Conservation (phyloP, 805 yeast species). For the Yamadazyma ubonensis region DNA sequence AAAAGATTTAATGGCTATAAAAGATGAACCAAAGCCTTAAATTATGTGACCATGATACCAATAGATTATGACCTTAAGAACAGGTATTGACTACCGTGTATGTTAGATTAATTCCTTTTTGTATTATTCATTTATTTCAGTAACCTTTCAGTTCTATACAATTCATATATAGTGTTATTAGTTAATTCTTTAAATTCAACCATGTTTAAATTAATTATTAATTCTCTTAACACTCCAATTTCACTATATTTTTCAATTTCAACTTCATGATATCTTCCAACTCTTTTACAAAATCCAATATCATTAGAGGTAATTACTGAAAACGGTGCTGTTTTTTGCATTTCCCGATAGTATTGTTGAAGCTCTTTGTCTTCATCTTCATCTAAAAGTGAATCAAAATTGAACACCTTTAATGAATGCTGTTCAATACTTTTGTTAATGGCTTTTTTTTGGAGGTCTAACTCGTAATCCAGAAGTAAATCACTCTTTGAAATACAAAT, state of each 20-base stretch:
- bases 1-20: background rate
- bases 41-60: constrained; percentile 1
- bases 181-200: constrained; percentile 16
- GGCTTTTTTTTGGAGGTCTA: constrained; percentile 9
- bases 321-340: constrained; percentile 11
- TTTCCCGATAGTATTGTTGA: constrained; percentile 1
- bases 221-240: constrained; percentile 8
- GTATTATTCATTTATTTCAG: constrained; percentile 8
- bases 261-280: background rate
- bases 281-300: background rate
- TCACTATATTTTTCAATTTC: constrained; percentile 11
- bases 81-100: constrained; percentile 8
- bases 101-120: background rate
- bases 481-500: constrained; percentile 15
- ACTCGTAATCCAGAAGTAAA: constrained; percentile 8
- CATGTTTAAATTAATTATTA: constrained; percentile 11
- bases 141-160: constrained; percentile 17
- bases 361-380: constrained; percentile 8
- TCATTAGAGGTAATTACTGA: constrained; percentile 10
- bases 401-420: constrained; percentile 8
- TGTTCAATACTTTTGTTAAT: constrained; percentile 2
- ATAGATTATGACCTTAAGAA: background rate
- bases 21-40: constrained; percentile 1
- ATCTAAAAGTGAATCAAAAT: constrained; percentile 7
- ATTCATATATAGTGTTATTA: constrained; percentile 16